Evolutionary conservation across 2,329 filamentous ascomycete genomes (phyloP), one percentile per base, ranked within the genome.

Genomic region (Elsinoe perseae): DNA sequence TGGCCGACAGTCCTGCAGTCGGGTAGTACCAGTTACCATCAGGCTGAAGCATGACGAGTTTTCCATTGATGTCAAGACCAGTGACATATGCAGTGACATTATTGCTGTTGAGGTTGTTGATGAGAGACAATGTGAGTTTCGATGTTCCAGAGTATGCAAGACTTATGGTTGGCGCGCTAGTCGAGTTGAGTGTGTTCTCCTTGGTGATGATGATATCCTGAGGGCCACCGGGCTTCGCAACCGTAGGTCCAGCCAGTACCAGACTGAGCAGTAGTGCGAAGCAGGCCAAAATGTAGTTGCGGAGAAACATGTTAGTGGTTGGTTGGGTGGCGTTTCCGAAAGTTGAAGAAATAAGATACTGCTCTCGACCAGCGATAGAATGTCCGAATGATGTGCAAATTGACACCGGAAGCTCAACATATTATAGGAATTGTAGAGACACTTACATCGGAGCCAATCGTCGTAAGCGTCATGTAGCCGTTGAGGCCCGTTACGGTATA

Each of bases 11-110:
- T 5, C 66, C 66, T 2, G 73, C 69, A 38, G 65, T 68, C 2
- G 75, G 76, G 56, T 78, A 77, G 30, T 72, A 68, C 54, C 73
- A 68, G 0, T 59, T 64, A 9, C 75, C 75, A 42, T 75, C 67
- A 1, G 69, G 62, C n/a, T 61, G 62, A 6, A 79, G 62, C 57
- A 79, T 75, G 25, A 77, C 75, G 5, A 77, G 67, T 2, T 63
- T 61, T 1, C 67, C 66, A 14, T 68, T 61, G 2, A 64, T 62
- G 61, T 78, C 75, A 2, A 75, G 62, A 2, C 75, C 77, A 14
- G 72, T 72, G 32, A 79, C 66, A 59, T 79, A 79, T 0, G 73
- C 73, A 50, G 73, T 75, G 58, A 78, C 61, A 8, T 59, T 63
- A 0, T 63, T 59, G 2, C 68, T 70, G 10, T 60, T 60, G 40